Percentiles rank a stretch among this genome's conserved stretches.
phyloP scores from a whole-genome alignment of 1,284 basidiomycete species.

The Pascua sp. region DNA sequence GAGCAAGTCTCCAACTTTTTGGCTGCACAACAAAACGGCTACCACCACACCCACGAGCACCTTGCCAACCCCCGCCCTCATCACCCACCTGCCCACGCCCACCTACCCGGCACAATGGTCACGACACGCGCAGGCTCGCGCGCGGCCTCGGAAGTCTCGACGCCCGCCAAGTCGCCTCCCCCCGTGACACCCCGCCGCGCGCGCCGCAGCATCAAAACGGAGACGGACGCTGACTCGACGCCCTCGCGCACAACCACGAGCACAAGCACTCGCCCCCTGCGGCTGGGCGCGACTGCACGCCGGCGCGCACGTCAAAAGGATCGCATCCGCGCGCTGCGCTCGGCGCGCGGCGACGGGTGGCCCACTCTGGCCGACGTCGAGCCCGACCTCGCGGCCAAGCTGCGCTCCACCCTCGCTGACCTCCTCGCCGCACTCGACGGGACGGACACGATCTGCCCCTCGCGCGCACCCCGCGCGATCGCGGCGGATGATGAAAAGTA shows the following conservation, averaged over 20 bases:
- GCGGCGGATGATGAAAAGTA: slow-evolving; percentile 1
- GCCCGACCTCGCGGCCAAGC: not conserved
- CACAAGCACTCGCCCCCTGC: not conserved
- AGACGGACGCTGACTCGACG: no score
- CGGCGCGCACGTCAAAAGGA: slow-evolving; percentile 9
- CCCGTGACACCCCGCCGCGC: not conserved
- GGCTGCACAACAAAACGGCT: no score
- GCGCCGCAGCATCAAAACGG: not conserved
- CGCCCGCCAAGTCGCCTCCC: not conserved
- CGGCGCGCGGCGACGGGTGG: not conserved
- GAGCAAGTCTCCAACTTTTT: no score
- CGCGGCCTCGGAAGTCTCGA: slow-evolving; percentile 4
- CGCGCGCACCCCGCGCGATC: slow-evolving; percentile 4
- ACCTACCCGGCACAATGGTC: slow-evolving; percentile 5
- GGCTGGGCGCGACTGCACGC: slow-evolving; percentile 2
- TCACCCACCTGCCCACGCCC: not conserved
- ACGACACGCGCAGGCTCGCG: slow-evolving; percentile 13
- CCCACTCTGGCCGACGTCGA: not conserved
- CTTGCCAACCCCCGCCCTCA: no score
- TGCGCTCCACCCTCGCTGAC: slow-evolving; percentile 1
- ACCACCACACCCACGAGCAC: no score
- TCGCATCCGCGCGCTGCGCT: slow-evolving; percentile 5
- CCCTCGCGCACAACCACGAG: not conserved
- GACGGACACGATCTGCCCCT: slow-evolving; percentile 4
- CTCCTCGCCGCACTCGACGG: not conserved